A percentile compares a stretch with the other conserved stretches of the same genome.
Evolutionary conservation across 495 filamentous ascomycete species (phyloP).

Genomic region (Trichoderma reesei): DNA sequence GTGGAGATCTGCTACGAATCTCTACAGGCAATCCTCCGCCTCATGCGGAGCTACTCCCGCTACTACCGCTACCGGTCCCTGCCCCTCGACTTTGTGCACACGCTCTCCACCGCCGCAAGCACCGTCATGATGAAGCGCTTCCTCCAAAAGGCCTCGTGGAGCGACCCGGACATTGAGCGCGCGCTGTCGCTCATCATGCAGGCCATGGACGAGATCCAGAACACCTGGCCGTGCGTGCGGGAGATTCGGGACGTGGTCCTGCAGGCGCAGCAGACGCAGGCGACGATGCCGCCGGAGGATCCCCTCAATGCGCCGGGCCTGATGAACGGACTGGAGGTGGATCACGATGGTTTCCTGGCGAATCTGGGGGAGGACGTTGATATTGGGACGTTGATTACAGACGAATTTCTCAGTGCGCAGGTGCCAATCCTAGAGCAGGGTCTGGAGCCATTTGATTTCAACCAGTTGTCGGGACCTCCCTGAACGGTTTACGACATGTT

Average conservation of each 20-base stretch:
- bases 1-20: constrained; percentile 26
- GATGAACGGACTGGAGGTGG: background rate
- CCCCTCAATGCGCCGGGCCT: background rate
- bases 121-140: constrained; percentile 24
- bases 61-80: constrained; percentile 22
- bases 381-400: background rate
- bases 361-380: background rate
- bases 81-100: constrained; percentile 27
- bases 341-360: background rate
- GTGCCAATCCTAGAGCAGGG: background rate
- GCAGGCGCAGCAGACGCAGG: constrained; percentile 1
- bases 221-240: constrained; percentile 21
- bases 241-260: constrained; percentile 12
- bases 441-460: constrained; percentile 2
- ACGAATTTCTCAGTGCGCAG: background rate
- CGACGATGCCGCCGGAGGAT: background rate
- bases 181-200: constrained; percentile 19
- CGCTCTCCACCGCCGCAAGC: constrained; percentile 22
- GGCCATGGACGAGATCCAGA: constrained; percentile 21
- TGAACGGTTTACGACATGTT: background rate
- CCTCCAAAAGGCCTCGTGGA: constrained; percentile 17
- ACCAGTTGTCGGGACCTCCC: background rate
- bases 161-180: constrained; percentile 17
- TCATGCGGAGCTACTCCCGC: constrained; percentile 20
- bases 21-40: constrained; percentile 21